phyloP scores from a whole-genome alignment of 495 filamentous ascomycete genomes.

The Hypoxylon intermedium region DNA sequence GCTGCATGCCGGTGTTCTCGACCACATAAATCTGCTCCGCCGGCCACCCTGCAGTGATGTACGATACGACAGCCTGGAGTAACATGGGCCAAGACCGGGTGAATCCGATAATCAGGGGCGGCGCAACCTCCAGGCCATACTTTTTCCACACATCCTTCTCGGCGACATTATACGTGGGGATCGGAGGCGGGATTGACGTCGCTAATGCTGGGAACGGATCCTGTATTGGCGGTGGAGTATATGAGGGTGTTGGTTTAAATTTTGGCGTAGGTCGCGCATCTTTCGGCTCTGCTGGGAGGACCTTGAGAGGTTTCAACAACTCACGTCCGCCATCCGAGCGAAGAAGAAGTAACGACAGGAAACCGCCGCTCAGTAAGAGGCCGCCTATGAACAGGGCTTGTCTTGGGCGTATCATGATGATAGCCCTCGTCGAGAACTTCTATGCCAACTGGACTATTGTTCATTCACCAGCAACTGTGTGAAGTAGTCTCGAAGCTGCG shows the following conservation, averaged over 20 bases:
- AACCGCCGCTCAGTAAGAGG: slow-evolving; percentile 9
- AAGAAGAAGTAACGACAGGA: slow-evolving; percentile 7
- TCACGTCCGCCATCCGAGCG: background rate
- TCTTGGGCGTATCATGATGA: slow-evolving; percentile 11
- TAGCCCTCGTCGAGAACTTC: background rate
- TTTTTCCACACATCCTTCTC: slow-evolving; percentile 43
- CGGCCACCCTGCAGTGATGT: slow-evolving; percentile 69
- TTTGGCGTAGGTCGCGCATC: slow-evolving; percentile 25
- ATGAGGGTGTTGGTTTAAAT: slow-evolving; percentile 48
- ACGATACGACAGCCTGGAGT: slow-evolving; percentile 64
- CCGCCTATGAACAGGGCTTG: slow-evolving; percentile 9
- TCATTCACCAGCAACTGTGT: background rate
- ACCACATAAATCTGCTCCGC: slow-evolving; percentile 65
- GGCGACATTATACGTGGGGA: slow-evolving; percentile 53
- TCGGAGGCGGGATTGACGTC: slow-evolving; percentile 47
- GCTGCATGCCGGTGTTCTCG: slow-evolving; percentile 69
- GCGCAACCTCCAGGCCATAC: slow-evolving; percentile 46
- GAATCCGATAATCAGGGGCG: slow-evolving; percentile 67
- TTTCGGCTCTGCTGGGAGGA: background rate
- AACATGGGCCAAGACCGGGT: slow-evolving; percentile 66
- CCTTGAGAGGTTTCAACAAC: slow-evolving; percentile 2
- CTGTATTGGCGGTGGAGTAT: slow-evolving; percentile 43
- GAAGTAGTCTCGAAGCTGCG: slow-evolving; percentile 2
- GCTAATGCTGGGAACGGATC: slow-evolving; percentile 51
- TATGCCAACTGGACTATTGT: background rate